These are phyloP conservation scores for Seiridium unicorne DNA, from an alignment of 2,329 filamentous ascomycete genomes.

Conservation along the genomic window DNA sequence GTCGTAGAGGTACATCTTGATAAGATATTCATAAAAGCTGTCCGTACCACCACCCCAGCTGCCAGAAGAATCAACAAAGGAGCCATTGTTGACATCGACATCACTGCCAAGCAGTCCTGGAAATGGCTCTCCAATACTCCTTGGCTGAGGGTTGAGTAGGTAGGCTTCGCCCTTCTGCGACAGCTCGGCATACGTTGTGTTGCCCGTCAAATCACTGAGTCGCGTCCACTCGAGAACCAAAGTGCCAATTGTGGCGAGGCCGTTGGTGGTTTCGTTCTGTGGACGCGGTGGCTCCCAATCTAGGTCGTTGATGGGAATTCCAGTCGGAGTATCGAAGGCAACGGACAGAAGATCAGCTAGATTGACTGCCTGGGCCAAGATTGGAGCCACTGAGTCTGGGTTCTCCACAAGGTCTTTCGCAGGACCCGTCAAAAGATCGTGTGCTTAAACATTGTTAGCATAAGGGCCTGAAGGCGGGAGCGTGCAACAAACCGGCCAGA, in stretches of 20 bases:
- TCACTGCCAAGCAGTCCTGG: slow-evolving; percentile 72
- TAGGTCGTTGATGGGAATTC: slow-evolving; percentile 71
- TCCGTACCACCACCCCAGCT: slow-evolving; percentile 78
- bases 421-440: slow-evolving; percentile 72
- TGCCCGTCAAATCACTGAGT: slow-evolving; percentile 71
- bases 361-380: slow-evolving; percentile 65
- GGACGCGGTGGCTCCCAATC: slow-evolving; percentile 52
- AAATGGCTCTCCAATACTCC: slow-evolving; percentile 62
- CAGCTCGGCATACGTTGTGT: slow-evolving; percentile 64
- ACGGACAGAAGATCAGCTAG: slow-evolving; percentile 74
- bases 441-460: slow-evolving; percentile 39
- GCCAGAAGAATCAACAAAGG: slow-evolving; percentile 65
- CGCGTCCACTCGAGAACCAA: slow-evolving; percentile 83
- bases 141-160: slow-evolving; percentile 64
- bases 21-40: slow-evolving; percentile 85
- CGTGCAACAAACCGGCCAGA: slow-evolving; percentile 56
- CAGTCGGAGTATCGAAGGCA: slow-evolving; percentile 74
- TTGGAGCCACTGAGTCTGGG: slow-evolving; percentile 46
- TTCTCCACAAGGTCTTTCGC: slow-evolving; percentile 47
- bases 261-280: slow-evolving; percentile 58
- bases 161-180: slow-evolving; percentile 67
- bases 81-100: slow-evolving; percentile 63
- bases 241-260: slow-evolving; percentile 74
- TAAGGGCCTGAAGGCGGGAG: background rate
- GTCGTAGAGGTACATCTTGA: slow-evolving; percentile 89